Evolutionary conservation across 306 rosid species (phyloP), one percentile per base, ranked within the genome.

Genomic region (Erythrophleum fordii): DNA sequence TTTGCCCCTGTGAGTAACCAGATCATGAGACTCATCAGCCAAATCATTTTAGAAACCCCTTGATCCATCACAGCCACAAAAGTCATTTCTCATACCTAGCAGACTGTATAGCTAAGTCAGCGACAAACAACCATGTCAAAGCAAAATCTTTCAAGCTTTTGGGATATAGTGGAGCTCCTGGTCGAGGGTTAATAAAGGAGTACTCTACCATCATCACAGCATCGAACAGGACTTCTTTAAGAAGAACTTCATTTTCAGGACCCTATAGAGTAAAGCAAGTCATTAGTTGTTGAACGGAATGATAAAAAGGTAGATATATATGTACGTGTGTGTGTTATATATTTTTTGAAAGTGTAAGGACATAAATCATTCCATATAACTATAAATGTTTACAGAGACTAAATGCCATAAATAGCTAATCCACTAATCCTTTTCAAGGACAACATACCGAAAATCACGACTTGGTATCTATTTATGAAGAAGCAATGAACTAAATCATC

Each of bases 101-200:
- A 70, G 83, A 90, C 69, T 83, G 89, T 74, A 90, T 78, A 58
- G 92, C 95, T 34, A 72, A 76, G 60, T 92, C 97, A 80, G 90
- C 85, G 73, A 90, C 88, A 39, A 90, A 81, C 84, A 89, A 53
- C 97, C 97, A 92, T 51, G 82, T 86, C 62, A 92, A 74, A 73
- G 93, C 90, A 76, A 87, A 83, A 75, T 83, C 83, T 90, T 85
- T 89, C 84, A 86, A 81, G 76, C 77, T 78, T 51, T 80, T 81
- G 76, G 78, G 88, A 69, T 87, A 46, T 46, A 29, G 72, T 37
- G 88, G 81, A 69, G 73, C 73, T 72, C 85, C 83, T 42, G 83
- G 61, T 73, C 80, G 85, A 81, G 79, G 84, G 67, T 80, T 82
- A 35, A 85, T 82, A 80, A 87, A 90, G 42, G 94, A 84, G 73